Evolutionary conservation across 495 filamentous ascomycete species (phyloP), one percentile per base, ranked within the genome.

Genomic region (Aspergillus wentii): DNA sequence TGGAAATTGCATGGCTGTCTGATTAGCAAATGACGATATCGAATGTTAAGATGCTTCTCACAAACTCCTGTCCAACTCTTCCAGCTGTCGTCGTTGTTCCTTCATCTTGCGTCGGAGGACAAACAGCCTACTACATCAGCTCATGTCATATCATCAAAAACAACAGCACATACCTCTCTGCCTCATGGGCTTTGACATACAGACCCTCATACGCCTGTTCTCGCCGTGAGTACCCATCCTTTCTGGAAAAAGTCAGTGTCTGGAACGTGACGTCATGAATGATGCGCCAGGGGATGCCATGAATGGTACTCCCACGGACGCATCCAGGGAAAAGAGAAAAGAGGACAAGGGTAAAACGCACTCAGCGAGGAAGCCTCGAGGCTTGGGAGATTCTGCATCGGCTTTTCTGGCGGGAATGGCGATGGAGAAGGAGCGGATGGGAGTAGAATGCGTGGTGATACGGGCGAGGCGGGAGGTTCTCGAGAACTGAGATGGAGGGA

Each of bases 211-310:
- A 69, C 30, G 89, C 90, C 40, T 78, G 78, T 66, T 95, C 90
- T 54, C 90, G 86, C 54, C 78, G 79, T 51, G 81, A 80, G 72
- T 94, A 95, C 40, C 84, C 76, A 52, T 95, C 91, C 40, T 88
- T 89, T 42, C 13, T 21, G 23, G 14, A 9, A 21, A 28, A 8
- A 30, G 34, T 41, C 25, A 40, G 48, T 28, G 19, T 17, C 8
- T 4, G 25, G 13, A 28, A 20, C 32, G 35, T 49, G 51, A 57
- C 50, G 44, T 59, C 59, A 61, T 49, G n/a, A 7, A 20, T n/a
- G n/a, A n/a, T n/a, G n/a, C n/a, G n/a, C n/a, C n/a, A n/a, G n/a
- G n/a, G n/a, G n/a, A n/a, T n/a, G n/a, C n/a, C n/a, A n/a, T n/a
- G n/a, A n/a, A n/a, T n/a, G n/a, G n/a, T n/a, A n/a, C n/a, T n/a